Base-by-base conservation (phyloP, 441 rosid species). In the Brassica balearica region DNA sequence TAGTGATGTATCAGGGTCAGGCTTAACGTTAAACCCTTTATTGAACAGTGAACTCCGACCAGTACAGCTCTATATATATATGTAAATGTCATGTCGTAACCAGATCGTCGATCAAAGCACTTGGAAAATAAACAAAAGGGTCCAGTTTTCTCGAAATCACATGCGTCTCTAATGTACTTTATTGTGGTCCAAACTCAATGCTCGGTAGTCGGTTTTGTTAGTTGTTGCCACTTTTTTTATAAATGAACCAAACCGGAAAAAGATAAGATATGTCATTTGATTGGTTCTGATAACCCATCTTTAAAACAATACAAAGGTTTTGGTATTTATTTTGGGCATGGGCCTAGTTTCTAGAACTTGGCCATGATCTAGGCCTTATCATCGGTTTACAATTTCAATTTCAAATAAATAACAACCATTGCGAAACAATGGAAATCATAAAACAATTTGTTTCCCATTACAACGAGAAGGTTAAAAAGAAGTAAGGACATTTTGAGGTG, bases 1-100 rank as follows among this genome's bases (percentile, higher is more conserved):
- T 36, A 71, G 36, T 59, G 25, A 76, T 46, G 23, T 65, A 8
- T 6, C 0, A 55, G 11, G 61, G 5, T 6, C 0, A 55, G 11
- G 61, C 46, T 46, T 27, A 17, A 17, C 3, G 74, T 0, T 29
- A 60, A 46, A 11, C 23, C 19, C 74, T 73, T 67, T 73, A 68
- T 25, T 53, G 78, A 73, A 63, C 19, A 73, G 75, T 74, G 36
- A 69, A 64, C 51, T 74, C 75, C 82, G 82, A 79, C 82, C 82
- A 73, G 71, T 78, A 73, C 75, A 79, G 82, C 82, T 68, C 71
- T 68, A 17, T 60, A 17, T 60, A 3, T 61, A 8, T 69, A 32
- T 65, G 69, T 6, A 59, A 61, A 32, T 69, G 79, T 76, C 79
- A 61, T 69, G 77, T 77, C 81, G 69, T 29, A 77, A 72, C 77